phyloP scores from a whole-genome alignment of 768 basidiomycete genomes.

The Kwoniella sp. region DNA sequence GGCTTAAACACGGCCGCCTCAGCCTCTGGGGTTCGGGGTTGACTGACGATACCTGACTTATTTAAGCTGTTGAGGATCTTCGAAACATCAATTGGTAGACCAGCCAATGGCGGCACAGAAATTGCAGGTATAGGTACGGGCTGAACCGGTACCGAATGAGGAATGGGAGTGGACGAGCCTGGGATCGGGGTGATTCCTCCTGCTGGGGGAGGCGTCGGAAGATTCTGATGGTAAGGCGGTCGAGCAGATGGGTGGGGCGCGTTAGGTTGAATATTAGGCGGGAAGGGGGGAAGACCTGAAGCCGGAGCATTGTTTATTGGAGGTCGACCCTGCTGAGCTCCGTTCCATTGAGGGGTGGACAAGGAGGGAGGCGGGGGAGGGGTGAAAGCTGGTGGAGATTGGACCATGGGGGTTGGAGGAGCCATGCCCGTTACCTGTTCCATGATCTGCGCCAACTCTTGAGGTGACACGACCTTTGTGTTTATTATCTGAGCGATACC shows the following conservation, averaged over 20 bases:
- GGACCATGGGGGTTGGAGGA: background rate
- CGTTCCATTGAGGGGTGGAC: conserved; percentile 10
- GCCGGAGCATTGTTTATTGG: background rate
- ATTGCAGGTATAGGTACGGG: conserved; percentile 46
- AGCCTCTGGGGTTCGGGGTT: conserved; percentile 33
- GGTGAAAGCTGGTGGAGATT: background rate
- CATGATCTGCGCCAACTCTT: conserved; percentile 55
- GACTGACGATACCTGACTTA: conserved; percentile 31
- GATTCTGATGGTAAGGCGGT: conserved; percentile 17
- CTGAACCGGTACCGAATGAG: conserved; percentile 40
- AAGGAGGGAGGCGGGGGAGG: background rate
- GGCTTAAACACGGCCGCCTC: conserved; percentile 2
- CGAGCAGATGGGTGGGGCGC: background rate
- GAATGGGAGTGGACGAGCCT: conserved; percentile 32
- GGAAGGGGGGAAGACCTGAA: background rate
- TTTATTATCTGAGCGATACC: conserved; percentile 52
- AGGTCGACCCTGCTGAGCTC: background rate
- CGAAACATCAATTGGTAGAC: conserved; percentile 40
- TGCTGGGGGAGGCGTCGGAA: conserved; percentile 49
- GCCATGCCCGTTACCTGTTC: conserved; percentile 48
- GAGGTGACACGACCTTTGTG: conserved; percentile 64
- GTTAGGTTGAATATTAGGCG: background rate
- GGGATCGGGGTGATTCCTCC: conserved; percentile 38
- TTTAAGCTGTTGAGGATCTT: conserved; percentile 41
- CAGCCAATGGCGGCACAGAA: conserved; percentile 47